These are phyloP conservation scores for Carex myosuroides DNA, from an alignment of 176 grass and related monocot genomes.

Conservation along the genomic window DNA sequence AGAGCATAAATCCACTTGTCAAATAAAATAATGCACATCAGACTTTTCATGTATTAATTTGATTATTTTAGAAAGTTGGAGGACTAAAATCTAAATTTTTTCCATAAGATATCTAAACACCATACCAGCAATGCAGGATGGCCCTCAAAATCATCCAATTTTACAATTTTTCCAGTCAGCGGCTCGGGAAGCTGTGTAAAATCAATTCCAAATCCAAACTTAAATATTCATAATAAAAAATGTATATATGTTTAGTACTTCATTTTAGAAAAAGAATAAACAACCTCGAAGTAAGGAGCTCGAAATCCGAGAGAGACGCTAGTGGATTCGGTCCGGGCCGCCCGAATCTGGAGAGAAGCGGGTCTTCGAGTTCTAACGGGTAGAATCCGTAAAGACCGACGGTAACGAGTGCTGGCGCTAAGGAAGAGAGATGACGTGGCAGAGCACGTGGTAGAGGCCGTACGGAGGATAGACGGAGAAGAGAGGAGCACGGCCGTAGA, in stretches of 20 bases:
- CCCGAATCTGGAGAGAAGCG: conserved; percentile 33
- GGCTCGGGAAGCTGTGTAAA: conserved; percentile 70
- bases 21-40: too few relatives aligned
- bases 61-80: too few relatives aligned
- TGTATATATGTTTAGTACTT: not conserved
- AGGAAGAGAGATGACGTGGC: not conserved
- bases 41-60: too few relatives aligned
- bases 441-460: not conserved
- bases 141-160: conserved; percentile 73
- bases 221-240: not conserved
- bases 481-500: not conserved
- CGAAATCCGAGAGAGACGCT: conserved; percentile 32
- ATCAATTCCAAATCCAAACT: not conserved
- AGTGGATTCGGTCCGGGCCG: conserved; percentile 48
- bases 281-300: conserved; percentile 58
- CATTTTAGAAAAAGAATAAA: not conserved
- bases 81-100: too few relatives aligned
- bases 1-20: too few relatives aligned
- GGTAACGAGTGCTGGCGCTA: not conserved
- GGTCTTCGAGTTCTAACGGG: not conserved
- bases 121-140: conserved; percentile 65
- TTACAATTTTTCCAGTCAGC: conserved; percentile 58
- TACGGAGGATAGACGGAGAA: not conserved
- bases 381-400: not conserved
- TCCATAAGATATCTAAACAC: not conserved